These are phyloP conservation scores for Linnemannia exigua DNA, from an alignment of 192 early-diverging fungal species.

Conservation along the genomic window DNA sequence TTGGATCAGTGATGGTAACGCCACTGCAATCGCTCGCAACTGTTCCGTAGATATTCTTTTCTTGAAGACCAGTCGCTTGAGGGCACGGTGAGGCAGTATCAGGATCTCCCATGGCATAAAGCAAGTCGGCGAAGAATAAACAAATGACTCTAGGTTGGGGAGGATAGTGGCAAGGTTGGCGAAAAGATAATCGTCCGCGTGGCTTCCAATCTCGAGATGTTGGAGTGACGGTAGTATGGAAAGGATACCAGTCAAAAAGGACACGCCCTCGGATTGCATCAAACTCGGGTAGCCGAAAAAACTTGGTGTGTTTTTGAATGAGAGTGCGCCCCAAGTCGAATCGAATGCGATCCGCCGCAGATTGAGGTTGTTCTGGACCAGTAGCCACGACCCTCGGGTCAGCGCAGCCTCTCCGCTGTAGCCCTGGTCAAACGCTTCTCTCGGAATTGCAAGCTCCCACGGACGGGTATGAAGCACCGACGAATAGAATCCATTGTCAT, in stretches of 20 bases:
- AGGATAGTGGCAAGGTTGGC: neutral
- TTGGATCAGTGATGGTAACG: too few relatives aligned
- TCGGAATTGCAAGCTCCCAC: neutral
- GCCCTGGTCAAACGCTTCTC: neutral
- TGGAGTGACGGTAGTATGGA: neutral
- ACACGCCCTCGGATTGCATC: too few relatives aligned
- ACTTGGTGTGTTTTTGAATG: too few relatives aligned
- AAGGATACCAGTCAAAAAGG: too few relatives aligned
- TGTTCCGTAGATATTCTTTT: too few relatives aligned
- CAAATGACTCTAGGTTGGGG: neutral
- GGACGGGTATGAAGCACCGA: neutral
- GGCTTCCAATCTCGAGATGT: neutral
- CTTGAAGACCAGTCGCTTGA: too few relatives aligned
- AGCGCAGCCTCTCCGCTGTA: neutral
- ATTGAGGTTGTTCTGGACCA: neutral
- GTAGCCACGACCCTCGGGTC: neutral
- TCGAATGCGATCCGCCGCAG: neutral
- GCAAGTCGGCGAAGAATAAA: neutral
- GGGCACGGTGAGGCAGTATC: neutral
- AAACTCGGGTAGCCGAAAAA: too few relatives aligned
- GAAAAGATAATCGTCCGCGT: neutral
- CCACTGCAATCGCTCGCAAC: too few relatives aligned
- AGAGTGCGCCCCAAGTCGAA: neutral
- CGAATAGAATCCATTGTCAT: neutral
- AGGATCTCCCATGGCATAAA: neutral